Base-by-base conservation (phyloP, 2,329 filamentous ascomycete genomes). In the Talaromyces piceae region DNA sequence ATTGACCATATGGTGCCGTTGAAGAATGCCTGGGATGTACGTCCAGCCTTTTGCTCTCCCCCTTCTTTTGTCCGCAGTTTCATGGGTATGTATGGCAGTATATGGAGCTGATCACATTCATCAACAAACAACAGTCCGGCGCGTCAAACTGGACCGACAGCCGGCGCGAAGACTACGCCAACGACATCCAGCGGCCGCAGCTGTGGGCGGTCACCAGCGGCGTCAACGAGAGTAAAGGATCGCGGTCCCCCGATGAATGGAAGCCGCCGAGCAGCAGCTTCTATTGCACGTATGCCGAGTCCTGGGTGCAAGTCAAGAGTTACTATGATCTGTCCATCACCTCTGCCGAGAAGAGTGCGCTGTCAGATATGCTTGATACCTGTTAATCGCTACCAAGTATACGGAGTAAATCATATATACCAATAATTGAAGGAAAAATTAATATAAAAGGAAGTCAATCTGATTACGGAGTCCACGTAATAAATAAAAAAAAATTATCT, bases 1-100 rank as follows among this genome's bases (percentile, higher is more conserved):
- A 43, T 43, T 43, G 39, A 43, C 18, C 39, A 43, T n/a, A 43
- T 43, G 39, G 39, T 43, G 4, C 39, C 39, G 20, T n/a, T 46
- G 26, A 20, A 46, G 11, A 46, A 46, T 20, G 26, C 44, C 3
- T 46, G 44, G 26, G 12, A 30, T 46, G 44, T 30, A 31, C 18
- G 25, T 28, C 25, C 39, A 7, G 7, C 44, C 43, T 12, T 23
- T 25, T 12, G 2, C 18, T 20, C 20, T 5, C 7, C 37, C 37
- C 18, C 7, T 12, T 4, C 37, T 13, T 30, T 13, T 30, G 28
- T 13, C 28, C 28, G 7, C 13, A 13, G 7, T 13, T 30, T 7
- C 13, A 30, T 13, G 7, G 13, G 28, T 30, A 13, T 30, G 7
- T 30, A 13, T 7, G 28, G 28, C 28, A 13, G 28, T 30, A 13